Evolutionary conservation across 768 basidiomycete species (phyloP).

Genomic region (Suillus subalutaceus): DNA sequence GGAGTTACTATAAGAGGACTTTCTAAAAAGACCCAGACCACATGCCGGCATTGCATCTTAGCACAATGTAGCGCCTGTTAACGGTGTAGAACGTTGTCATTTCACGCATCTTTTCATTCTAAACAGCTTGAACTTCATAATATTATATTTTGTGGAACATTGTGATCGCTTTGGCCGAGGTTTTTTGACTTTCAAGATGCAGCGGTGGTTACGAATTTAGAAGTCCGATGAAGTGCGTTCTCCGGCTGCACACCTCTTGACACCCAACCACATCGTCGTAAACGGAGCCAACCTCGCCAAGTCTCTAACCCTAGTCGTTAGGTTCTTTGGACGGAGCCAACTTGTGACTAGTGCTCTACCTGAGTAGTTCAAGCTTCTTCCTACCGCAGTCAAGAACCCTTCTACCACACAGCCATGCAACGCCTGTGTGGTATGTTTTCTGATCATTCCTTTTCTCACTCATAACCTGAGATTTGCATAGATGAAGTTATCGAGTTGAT

Average conservation of each 20-base stretch:
- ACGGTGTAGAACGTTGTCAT: constrained; percentile 7
- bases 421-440: constrained; percentile 64
- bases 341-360: background rate
- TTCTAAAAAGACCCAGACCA: constrained; percentile 26
- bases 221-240: constrained; percentile 38
- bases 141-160: constrained; percentile 3
- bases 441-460: constrained; percentile 16
- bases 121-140: background rate
- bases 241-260: constrained; percentile 35
- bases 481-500: constrained; percentile 74
- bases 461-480: constrained; percentile 19
- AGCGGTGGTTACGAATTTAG: constrained; percentile 33
- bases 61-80: constrained; percentile 12
- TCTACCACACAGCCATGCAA: constrained; percentile 47
- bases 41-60: constrained; percentile 33
- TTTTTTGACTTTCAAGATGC: background rate
- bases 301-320: background rate
- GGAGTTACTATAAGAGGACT: constrained; percentile 47
- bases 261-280: constrained; percentile 37
- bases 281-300: constrained; percentile 26
- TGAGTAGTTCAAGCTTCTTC: constrained; percentile 11
- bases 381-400: constrained; percentile 4
- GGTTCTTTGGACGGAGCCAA: background rate
- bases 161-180: background rate
- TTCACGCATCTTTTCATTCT: constrained; percentile 5